A percentile compares a stretch with the other conserved stretches of the same genome.
These are phyloP conservation scores for Coniochaeta hoffmannii DNA, from an alignment of 2,329 filamentous ascomycete species.

Conservation along the genomic window DNA sequence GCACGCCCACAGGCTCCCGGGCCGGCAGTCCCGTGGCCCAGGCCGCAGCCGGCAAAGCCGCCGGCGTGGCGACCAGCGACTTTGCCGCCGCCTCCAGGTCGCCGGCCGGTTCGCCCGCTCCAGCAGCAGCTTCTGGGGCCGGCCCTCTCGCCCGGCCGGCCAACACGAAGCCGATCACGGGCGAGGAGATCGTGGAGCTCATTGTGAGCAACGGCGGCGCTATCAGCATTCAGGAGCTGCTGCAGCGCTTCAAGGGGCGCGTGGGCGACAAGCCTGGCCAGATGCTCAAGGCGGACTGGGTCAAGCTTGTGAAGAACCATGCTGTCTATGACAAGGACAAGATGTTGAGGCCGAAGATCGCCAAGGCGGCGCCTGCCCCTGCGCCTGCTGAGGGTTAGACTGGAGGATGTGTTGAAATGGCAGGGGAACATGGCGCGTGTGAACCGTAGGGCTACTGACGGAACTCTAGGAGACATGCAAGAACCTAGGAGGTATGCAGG, in stretches of 20 bases:
- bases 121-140: slow-evolving; percentile 17
- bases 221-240: slow-evolving; percentile 36
- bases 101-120: slow-evolving; percentile 23
- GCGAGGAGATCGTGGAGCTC: slow-evolving; percentile 16
- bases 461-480: too few species aligned
- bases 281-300: slow-evolving; percentile 48
- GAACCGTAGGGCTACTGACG: too few species aligned
- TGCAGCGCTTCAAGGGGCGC: slow-evolving; percentile 46
- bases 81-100: slow-evolving; percentile 7
- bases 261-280: slow-evolving; percentile 43
- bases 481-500: not conserved
- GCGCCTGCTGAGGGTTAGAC: not conserved
- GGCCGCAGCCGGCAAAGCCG: slow-evolving; percentile 12
- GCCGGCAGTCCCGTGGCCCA: slow-evolving; percentile 50
- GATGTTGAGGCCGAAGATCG: slow-evolving; percentile 29
- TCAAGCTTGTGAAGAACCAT: slow-evolving; percentile 49
- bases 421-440: too few species aligned
- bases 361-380: not conserved
- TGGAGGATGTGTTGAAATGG: not conserved
- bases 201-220: slow-evolving; percentile 40
- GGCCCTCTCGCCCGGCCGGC: slow-evolving; percentile 49
- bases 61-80: not conserved
- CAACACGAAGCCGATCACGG: slow-evolving; percentile 45
- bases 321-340: slow-evolving; percentile 49
- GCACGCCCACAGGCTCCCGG: slow-evolving; percentile 52